phyloP scores from a whole-genome alignment of 805 yeast genomes.

The Lipomyces chichibuensis region DNA sequence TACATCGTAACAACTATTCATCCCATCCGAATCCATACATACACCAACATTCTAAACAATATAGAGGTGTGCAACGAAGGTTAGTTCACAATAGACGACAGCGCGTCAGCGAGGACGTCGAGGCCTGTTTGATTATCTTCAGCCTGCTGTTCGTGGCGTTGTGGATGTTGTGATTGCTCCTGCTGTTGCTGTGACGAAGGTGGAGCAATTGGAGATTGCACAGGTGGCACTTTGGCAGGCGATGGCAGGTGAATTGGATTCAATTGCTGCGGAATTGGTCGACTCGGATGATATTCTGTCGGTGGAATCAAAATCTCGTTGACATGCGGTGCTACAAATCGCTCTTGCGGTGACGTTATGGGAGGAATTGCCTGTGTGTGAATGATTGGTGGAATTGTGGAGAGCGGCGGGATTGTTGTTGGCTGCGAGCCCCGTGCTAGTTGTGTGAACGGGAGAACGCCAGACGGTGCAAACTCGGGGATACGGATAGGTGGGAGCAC shows the following conservation, averaged over 20 bases:
- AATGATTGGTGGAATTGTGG: background rate
- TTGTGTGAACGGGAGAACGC: background rate
- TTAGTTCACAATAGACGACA: conserved; percentile 6
- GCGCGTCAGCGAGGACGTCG: conserved; percentile 24
- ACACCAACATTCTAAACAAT: background rate
- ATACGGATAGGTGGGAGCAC: background rate
- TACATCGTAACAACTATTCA: background rate
- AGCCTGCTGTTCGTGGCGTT: background rate
- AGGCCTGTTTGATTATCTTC: conserved; percentile 16
- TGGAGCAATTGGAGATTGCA: background rate
- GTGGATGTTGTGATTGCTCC: conserved; percentile 5
- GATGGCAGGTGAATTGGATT: background rate
- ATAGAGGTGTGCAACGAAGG: background rate
- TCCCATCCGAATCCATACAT: background rate
- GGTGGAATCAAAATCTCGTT: background rate
- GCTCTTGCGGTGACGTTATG: background rate
- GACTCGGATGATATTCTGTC: background rate
- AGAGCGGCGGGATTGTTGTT: background rate
- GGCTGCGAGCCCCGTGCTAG: background rate
- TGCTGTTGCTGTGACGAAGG: conserved; percentile 4
- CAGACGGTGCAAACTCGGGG: background rate
- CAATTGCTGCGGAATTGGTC: background rate
- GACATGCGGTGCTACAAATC: background rate
- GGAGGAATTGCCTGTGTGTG: background rate
- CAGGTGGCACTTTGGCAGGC: background rate